Evolutionary conservation across 108 stramenopile species (phyloP), one percentile per base, ranked within the genome.

Genomic region (Discostella stelligeroides): DNA sequence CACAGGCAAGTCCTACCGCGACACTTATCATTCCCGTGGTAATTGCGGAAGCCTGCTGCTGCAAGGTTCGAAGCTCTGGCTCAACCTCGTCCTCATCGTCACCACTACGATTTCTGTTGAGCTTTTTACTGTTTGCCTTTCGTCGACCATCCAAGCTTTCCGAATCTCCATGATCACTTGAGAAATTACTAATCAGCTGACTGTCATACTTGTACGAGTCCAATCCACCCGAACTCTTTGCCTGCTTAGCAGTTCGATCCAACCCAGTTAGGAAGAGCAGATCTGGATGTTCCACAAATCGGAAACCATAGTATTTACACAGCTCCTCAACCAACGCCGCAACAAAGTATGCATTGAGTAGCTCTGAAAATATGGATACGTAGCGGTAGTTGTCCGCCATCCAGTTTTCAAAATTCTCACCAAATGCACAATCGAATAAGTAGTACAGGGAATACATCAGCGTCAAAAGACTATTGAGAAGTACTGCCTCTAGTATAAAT

Each of bases 231-330:
- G 80, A 48, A 50, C 80, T 84, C 53, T 76, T 61, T 37, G 85
- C 80, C 53, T 89, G 85, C 30, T 87, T 80, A 11, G 81, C 75
- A 34, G 72, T 80, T 42, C 85, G 77, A 41, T 84, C 84, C 9
- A 94, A 75, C 37, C 92, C 92, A 18, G 92, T 94, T 45, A 94
- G 65, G 63, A 94, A 94, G 27, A 92, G 70, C 17, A 94, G 67
- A 58, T 94, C 93, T 0, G 93, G 93, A 78, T 94, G 93, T 53
- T 94, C 93, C 5, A 94, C 77, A 20, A 82, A 82, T 27, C 93
- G 87, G 58, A 94, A 94, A 15, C 88, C 88, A 74, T 92, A 94
- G 72, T 94, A 94, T 66, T 94, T 94, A 83, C 88, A 94, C 6
- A 94, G 61, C 60, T 94, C 93, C 70, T 94, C 93, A 0, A 86